A percentile compares a stretch with the other conserved stretches of the same genome.
Evolutionary conservation across 2,329 filamentous ascomycete species (phyloP).

Genomic region (Clarireedia homoeocarpa): DNA sequence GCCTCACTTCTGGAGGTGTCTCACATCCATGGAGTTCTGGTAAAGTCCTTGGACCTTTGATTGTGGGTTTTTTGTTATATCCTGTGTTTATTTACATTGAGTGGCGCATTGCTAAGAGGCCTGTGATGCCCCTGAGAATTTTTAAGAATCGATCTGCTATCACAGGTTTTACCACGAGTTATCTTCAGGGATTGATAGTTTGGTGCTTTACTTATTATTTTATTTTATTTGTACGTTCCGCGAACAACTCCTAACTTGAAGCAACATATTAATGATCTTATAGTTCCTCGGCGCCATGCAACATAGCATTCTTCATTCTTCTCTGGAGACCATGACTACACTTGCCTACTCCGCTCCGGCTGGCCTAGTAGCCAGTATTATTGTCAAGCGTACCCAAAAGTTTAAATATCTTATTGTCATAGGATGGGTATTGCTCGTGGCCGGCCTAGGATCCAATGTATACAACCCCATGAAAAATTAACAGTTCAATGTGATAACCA

Average conservation of each 20-base stretch:
- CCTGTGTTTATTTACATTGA: slow-evolving; percentile 36
- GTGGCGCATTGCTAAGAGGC: slow-evolving; percentile 53
- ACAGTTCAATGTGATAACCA: no score
- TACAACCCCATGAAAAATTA: no score
- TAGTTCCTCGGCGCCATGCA: background rate
- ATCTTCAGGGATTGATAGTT: slow-evolving; percentile 15
- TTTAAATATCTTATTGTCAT: no score
- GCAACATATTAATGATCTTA: background rate
- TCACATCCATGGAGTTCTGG: slow-evolving; percentile 55
- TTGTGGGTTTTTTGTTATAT: slow-evolving; percentile 38
- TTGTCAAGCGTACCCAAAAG: no score
- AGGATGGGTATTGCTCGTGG: no score
- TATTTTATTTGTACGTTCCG: background rate
- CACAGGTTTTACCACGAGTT: slow-evolving; percentile 30
- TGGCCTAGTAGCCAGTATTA: no score
- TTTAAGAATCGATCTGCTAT: slow-evolving; percentile 46
- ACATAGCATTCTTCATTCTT: background rate
- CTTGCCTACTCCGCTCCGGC: no score
- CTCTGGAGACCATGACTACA: background rate
- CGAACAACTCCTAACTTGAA: no score
- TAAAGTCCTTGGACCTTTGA: slow-evolving; percentile 50
- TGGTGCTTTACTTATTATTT: slow-evolving; percentile 16
- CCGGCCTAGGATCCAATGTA: no score
- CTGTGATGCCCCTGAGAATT: slow-evolving; percentile 66
- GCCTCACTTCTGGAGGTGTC: slow-evolving; percentile 54